Conservation (phyloP, 176 grass and related monocot species). For the Eragrostis nindensis region DNA sequence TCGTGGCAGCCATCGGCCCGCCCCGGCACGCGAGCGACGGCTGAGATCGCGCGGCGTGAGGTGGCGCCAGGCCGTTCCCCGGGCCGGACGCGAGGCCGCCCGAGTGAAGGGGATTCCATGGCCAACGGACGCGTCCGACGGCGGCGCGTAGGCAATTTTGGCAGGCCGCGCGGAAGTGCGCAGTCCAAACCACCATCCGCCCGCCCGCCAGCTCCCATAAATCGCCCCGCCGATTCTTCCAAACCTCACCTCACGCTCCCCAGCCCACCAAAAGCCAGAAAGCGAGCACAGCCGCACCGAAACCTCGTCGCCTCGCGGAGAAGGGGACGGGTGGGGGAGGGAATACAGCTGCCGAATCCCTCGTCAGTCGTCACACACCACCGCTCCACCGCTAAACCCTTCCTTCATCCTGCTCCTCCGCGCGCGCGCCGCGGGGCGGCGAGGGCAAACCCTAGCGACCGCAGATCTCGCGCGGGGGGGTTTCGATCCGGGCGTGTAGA, state of each 20-base stretch:
- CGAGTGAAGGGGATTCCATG: conserved; percentile 33
- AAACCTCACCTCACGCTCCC: conserved; percentile 20
- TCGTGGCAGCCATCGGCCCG: conserved; percentile 6
- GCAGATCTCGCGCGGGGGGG: conserved; percentile 44
- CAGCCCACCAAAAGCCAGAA: background rate
- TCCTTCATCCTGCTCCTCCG: background rate
- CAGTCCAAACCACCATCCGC: conserved; percentile 15
- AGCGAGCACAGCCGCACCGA: background rate
- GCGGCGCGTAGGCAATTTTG: conserved; percentile 15
- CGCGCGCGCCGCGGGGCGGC: background rate
- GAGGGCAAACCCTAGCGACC: conserved; percentile 52
- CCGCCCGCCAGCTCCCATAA: conserved; percentile 24
- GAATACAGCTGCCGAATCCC: conserved; percentile 15
- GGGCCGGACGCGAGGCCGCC: conserved; percentile 36
- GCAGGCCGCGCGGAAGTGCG: conserved; percentile 40
- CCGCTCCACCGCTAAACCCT: conserved; percentile 25
- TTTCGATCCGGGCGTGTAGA: conserved; percentile 25
- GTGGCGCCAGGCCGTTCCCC: conserved; percentile 15
- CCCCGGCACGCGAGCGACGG: background rate
- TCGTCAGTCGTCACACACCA: conserved; percentile 36
- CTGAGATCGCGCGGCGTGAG: conserved; percentile 3
- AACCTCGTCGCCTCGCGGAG: conserved; percentile 35
- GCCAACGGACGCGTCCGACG: conserved; percentile 27
- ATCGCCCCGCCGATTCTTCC: conserved; percentile 32
- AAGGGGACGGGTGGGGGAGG: background rate